Evolutionary conservation across 2,329 filamentous ascomycete genomes (phyloP).

Genomic region (Helotiales sp.): DNA sequence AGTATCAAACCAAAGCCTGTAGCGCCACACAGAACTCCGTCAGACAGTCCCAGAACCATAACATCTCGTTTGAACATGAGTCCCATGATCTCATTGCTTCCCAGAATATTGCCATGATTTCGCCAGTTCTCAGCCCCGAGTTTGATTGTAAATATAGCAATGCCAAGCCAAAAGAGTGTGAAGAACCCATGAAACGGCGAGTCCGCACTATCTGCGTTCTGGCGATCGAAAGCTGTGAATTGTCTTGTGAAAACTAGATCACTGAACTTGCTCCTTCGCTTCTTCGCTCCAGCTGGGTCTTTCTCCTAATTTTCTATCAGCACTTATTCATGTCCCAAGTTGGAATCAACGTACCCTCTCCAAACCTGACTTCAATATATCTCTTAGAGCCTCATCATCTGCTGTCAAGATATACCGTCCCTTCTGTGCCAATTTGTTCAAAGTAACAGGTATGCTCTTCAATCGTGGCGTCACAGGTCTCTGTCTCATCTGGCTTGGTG

Average conservation of each 20-base stretch:
- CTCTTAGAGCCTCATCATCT: constrained; percentile 28
- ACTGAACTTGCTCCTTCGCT: constrained; percentile 37
- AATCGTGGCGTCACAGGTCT: constrained; percentile 17
- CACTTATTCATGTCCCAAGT: background rate
- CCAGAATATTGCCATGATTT: constrained; percentile 66
- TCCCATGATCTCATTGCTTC: constrained; percentile 69
- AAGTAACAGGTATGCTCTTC: constrained; percentile 32
- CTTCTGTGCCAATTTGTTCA: constrained; percentile 31
- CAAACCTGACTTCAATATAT: constrained; percentile 28
- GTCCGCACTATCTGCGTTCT: constrained; percentile 63
- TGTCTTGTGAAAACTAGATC: constrained; percentile 70
- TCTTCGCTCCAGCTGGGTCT: constrained; percentile 24
- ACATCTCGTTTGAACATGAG: constrained; percentile 64
- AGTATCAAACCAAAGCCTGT: constrained; percentile 66
- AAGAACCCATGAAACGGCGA: constrained; percentile 80
- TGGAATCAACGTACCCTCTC: constrained; percentile 22
- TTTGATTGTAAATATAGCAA: constrained; percentile 65
- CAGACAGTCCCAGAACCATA: constrained; percentile 58
- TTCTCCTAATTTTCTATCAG: constrained; percentile 20
- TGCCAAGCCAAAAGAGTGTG: constrained; percentile 74
- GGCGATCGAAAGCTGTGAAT: constrained; percentile 73
- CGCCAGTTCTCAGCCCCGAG: constrained; percentile 65
- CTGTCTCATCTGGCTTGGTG: constrained; percentile 1
- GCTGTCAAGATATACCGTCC: constrained; percentile 32
- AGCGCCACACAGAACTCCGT: constrained; percentile 66